Evolutionary conservation across 2,329 filamentous ascomycete species (phyloP).

Genomic region (Trichoderma polysporum): DNA sequence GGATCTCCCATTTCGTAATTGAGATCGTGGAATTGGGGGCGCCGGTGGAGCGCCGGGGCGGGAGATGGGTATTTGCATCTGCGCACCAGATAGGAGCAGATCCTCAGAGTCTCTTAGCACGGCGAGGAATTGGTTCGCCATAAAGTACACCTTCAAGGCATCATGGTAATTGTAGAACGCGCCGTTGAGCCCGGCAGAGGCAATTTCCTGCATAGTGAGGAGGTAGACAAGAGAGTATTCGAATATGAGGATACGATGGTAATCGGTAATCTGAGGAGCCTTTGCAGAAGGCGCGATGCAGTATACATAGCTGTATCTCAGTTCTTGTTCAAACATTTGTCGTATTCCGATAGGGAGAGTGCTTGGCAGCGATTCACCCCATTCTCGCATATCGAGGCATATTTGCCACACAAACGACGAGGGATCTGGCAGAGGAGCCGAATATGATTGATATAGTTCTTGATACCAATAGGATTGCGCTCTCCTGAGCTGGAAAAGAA

Average conservation of each 20-base stretch:
- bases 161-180: conserved; percentile 85
- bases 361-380: conserved; percentile 74
- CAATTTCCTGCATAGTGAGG: conserved; percentile 67
- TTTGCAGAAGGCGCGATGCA: conserved; percentile 78
- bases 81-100: conserved; percentile 52
- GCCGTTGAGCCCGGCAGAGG: conserved; percentile 57
- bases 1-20: conserved; percentile 35
- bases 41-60: conserved; percentile 49
- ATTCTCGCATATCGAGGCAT: conserved; percentile 74
- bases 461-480: conserved; percentile 90
- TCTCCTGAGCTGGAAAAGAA: conserved; percentile 79
- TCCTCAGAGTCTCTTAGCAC: conserved; percentile 60
- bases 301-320: conserved; percentile 89
- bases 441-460: conserved; percentile 76
- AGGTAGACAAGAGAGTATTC: conserved; percentile 84
- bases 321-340: conserved; percentile 80
- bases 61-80: conserved; percentile 46
- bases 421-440: conserved; percentile 65
- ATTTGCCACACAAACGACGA: conserved; percentile 72
- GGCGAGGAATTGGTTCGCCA: conserved; percentile 62
- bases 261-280: conserved; percentile 70
- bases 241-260: conserved; percentile 78
- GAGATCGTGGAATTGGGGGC: conserved; percentile 52
- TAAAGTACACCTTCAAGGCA: conserved; percentile 78
- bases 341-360: conserved; percentile 64